Evolutionary conservation across 352 stramenopile species (phyloP), one percentile per base, ranked within the genome.

Genomic region (Nothophytophthora sp.): DNA sequence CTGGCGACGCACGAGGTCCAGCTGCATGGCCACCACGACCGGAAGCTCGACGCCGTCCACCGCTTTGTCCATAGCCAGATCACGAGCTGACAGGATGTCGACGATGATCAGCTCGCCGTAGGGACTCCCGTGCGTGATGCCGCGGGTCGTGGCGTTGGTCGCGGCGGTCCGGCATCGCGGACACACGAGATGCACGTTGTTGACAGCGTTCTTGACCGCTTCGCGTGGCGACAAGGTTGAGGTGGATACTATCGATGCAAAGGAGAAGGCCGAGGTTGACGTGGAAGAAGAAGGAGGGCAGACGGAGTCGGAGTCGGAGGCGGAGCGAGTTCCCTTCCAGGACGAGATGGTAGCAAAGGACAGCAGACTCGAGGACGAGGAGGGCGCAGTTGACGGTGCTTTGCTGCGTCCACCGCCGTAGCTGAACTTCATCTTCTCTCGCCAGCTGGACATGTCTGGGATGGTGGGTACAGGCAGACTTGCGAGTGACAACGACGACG

Each of bases 61-160:
- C 25, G 72, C 64, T 18, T 59, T 71, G 25, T 86, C 75, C 7
- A 67, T 48, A 4, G 49, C 37, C 19, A 91, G 69, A 6, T 83
- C 74, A 13, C 66, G 70, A 5, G 68, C 75, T 19, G 80, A 73
- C 27, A 91, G 38, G 3, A 91, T 55, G 37, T 91, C 81, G 19
- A 81, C 76, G 11, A 91, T 62, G 12, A 91, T 46, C 35, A 91
- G 45, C 34, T 91, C 77, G 8, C 81, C 81, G 40, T 87, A 91
- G 22, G 73, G 70, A 54, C 59, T 78, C 13, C 74, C 73, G 32
- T 51, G 68, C 23, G 66, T 52, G 6, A 81, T 63, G 1, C n/a
- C n/a, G n/a, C n/a, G n/a, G n/a, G n/a, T n/a, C n/a, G 63, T 42
- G 37, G 28, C 70, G 40, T 46, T 54, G 5, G 37, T 39, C 4